A percentile compares a stretch with the other conserved stretches of the same genome.
These are phyloP conservation scores for Mycena sanguinolenta DNA, from an alignment of 768 basidiomycete species.

Conservation along the genomic window DNA sequence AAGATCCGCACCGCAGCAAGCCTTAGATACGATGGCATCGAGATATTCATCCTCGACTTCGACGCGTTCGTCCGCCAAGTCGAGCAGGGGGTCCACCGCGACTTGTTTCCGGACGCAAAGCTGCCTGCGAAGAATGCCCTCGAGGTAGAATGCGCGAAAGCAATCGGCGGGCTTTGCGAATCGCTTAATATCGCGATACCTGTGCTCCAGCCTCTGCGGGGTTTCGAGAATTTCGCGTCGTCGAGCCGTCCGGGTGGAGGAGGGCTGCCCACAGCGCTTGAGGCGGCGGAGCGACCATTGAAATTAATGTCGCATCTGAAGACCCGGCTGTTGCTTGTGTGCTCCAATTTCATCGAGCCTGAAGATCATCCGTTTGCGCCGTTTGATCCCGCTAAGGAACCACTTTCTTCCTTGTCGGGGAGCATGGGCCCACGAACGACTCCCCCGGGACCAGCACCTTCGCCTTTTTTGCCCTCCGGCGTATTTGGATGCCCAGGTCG, in stretches of 20 bases:
- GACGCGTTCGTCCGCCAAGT: conserved; percentile 44
- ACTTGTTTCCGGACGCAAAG: conserved; percentile 36
- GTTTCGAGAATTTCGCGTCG: conserved; percentile 51
- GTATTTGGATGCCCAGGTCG: conserved; percentile 45
- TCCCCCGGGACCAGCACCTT: conserved; percentile 19
- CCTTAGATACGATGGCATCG: conserved; percentile 52
- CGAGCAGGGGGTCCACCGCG: conserved; percentile 33
- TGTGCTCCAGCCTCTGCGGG: conserved; percentile 52
- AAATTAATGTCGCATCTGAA: conserved; percentile 46
- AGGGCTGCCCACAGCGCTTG: conserved; percentile 39
- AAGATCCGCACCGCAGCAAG: conserved; percentile 48
- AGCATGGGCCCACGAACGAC: background rate
- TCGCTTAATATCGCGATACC: conserved; percentile 43
- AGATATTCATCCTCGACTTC: conserved; percentile 44
- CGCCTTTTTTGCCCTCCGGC: conserved; percentile 23
- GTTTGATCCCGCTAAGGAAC: conserved; percentile 11
- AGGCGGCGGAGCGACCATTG: conserved; percentile 47
- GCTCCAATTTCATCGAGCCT: conserved; percentile 47
- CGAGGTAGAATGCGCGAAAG: conserved; percentile 42
- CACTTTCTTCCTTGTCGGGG: background rate
- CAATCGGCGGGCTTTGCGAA: conserved; percentile 38
- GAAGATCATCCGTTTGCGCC: conserved; percentile 36
- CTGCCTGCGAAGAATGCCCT: conserved; percentile 24
- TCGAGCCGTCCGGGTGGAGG: conserved; percentile 30
- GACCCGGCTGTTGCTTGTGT: conserved; percentile 51